Evolutionary conservation across 768 basidiomycete species (phyloP), one percentile per base, ranked within the genome.

Genomic region (Filobasidium wieringae): DNA sequence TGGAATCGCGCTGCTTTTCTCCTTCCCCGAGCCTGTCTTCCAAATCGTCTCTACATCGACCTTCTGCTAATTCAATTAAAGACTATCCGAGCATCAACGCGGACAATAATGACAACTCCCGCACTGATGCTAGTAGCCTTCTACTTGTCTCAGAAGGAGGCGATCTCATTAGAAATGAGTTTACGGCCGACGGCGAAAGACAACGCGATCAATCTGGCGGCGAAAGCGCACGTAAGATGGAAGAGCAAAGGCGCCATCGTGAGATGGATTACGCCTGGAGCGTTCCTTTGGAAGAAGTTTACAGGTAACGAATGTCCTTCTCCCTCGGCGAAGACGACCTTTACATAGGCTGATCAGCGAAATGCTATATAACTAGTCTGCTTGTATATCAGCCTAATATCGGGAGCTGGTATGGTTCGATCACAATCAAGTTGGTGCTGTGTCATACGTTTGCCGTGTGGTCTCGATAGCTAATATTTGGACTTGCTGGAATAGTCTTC

Each of bases 271-370:
- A 57, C 49, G 56, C 56, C 17, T 57, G 57, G 51, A 58, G 57
- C 31, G 39, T 58, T 2, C 39, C 36, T 19, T 29, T 52, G 27
- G 57, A 58, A 41, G 51, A 58, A 24, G n/a, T 52, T 40, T 52
- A 53, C 31, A n/a, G n/a, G n/a, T n/a, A n/a, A 37, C 36, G 12
- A 11, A 11, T 19, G 36, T 11, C 84, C 85, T 64, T 37, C 36
- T 19, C 19, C 7, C 17, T 7, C 6, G 15, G 78, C 85, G 51
- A 86, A 88, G 2, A 88, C 92, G 72, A 87, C 87, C 19, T 95
- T 95, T 68, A 89, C 91, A 1, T 95, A 95, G 76, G 92, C 91
- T n/a, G 86, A 93, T 0, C 86, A 91, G 9, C 68, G 95, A 43
- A 85, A 86, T 0, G 86, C 85, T 9, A 83, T 96, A 64, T 95